Conservation (phyloP, 2,329 filamentous ascomycete species). For the Fusarium keratoplasticum region DNA sequence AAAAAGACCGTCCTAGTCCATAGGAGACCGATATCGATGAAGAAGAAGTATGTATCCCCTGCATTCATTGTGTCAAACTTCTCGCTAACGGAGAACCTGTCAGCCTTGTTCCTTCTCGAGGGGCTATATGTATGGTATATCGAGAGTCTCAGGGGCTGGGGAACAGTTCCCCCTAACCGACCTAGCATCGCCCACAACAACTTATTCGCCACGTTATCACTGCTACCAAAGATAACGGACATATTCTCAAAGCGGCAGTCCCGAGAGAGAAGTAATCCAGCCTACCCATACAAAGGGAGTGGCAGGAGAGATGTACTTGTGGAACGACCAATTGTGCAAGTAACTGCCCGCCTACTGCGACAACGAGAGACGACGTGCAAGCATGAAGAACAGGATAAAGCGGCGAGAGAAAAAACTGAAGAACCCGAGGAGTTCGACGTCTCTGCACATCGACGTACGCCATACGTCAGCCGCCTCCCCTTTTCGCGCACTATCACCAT, state of each 20-base stretch:
- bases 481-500: background rate
- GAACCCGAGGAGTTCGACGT: background rate
- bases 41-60: background rate
- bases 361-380: background rate
- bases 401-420: background rate
- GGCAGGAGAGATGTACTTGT: background rate
- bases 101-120: background rate
- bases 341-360: background rate
- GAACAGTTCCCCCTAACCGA: background rate
- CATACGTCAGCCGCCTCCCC: background rate
- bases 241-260: background rate
- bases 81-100: background rate
- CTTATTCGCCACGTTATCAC: background rate
- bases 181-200: background rate
- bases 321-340: background rate
- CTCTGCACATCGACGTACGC: background rate
- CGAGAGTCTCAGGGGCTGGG: background rate
- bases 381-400: background rate
- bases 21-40: background rate
- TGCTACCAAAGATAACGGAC: background rate
- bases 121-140: background rate
- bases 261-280: background rate
- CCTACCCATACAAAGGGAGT: no score
- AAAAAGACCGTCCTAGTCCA: background rate
- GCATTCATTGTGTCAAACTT: background rate